Base-by-base conservation (phyloP, 805 yeast genomes). In the Lachancea meyersii region DNA sequence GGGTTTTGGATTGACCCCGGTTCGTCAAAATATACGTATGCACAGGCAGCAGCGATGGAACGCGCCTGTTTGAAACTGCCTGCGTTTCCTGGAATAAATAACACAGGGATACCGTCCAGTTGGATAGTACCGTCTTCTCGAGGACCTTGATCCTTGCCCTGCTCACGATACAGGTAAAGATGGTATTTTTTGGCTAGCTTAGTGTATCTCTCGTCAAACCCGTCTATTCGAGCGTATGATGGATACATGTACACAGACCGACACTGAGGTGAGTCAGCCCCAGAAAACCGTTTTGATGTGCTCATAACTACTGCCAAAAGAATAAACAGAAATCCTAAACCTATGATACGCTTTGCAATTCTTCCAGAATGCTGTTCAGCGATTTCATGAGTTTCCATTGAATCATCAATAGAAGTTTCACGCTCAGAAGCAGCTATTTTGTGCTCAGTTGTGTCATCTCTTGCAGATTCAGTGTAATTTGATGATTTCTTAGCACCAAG, bases 71-170 rank as follows among this genome's bases (percentile, higher is more conserved):
- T 76, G 61, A 78, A 88, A 44, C 94, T 82, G 1, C 99, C 99
- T 0, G 98, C 98, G 58, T 94, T 93, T 0, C 99, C 99, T 1
- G 98, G 98, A 31, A 94, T 83, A 61, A 93, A 93, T 13, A 93
- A 66, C 1, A 87, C 88, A 0, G 99, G 99, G 1, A 85, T 74
- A 0, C 97, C 97, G 42, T 69, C 72, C 16, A 75, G 50, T 23
- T 72, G 65, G 18, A 62, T 59, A 41, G 45, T 64, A 50, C 55
- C 64, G 42, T 48, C 54, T 46, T 47, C 61, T 46, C 55, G 57
- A 0, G 95, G 91, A 4, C 72, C 58, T 3, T 57, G 57, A 55
- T 83, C 91, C 50, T 67, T 69, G 0, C 79, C 82, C 48, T 86
- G 94, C 55, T 94, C 98, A 41, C 97, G 67, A 63, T 91, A 93